Evolutionary conservation across 75 land plant genomes (phyloP).

Genomic region (Adiantum capillusveneris): DNA sequence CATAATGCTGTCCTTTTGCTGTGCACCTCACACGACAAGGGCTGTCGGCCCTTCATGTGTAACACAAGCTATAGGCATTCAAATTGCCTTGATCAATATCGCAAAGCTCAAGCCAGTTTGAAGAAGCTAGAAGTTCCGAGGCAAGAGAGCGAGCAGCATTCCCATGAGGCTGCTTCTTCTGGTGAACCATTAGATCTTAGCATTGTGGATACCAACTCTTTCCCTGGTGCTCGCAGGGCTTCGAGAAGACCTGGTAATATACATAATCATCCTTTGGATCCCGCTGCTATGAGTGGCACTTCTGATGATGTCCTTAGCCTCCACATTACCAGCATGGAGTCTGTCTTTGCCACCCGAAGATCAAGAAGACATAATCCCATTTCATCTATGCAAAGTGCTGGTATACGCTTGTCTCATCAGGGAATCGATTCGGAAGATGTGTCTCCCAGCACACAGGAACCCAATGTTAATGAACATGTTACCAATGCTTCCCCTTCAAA

Average conservation of each 20-base stretch:
- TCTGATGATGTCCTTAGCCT: background rate
- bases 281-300: too few relatives aligned
- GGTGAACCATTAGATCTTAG: background rate
- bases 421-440: background rate
- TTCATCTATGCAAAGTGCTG: background rate
- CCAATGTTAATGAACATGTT: constrained; percentile 11
- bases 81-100: constrained; percentile 67
- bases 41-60: constrained; percentile 71
- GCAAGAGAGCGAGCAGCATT: background rate
- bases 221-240: too few relatives aligned
- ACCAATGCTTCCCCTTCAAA: background rate
- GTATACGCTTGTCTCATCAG: background rate
- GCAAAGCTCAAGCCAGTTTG: constrained; percentile 16
- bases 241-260: background rate
- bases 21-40: constrained; percentile 64
- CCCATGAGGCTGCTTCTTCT: background rate
- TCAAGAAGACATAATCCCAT: background rate
- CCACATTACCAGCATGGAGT: background rate
- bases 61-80: constrained; percentile 84
- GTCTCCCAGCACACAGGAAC: background rate
- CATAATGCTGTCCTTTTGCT: constrained; percentile 81
- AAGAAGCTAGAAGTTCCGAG: background rate
- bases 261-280: too few relatives aligned
- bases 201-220: background rate
- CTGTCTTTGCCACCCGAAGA: background rate